Percentiles rank a stretch among this genome's conserved stretches.
Evolutionary conservation across 305 asterid species (phyloP).

Genomic region (Solanum aculeatissimum): DNA sequence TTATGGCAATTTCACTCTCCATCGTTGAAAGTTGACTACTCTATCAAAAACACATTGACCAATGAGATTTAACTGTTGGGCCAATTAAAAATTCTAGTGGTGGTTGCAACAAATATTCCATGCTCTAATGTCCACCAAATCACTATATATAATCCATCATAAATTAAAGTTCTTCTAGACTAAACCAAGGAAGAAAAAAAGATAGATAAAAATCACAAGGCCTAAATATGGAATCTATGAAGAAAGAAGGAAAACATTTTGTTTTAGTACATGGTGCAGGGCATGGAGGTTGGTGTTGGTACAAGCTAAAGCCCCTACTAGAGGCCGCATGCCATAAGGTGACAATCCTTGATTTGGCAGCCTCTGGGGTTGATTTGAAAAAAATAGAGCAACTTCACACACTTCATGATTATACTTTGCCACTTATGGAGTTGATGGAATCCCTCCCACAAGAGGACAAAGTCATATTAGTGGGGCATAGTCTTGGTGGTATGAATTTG

Average conservation of each 20-base stretch:
- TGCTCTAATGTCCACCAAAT: not conserved
- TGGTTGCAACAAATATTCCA: not conserved
- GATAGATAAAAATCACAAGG: not conserved
- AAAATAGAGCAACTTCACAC: slow-evolving; percentile 20
- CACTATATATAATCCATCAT: not conserved
- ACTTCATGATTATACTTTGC: slow-evolving; percentile 34
- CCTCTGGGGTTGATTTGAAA: slow-evolving; percentile 37
- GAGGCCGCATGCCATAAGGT: slow-evolving; percentile 57
- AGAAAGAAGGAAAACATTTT: slow-evolving; percentile 19
- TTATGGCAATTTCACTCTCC: not conserved
- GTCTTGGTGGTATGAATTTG: slow-evolving; percentile 52
- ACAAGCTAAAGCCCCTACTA: slow-evolving; percentile 38
- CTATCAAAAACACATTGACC: too few relatives aligned
- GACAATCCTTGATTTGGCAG: slow-evolving; percentile 48
- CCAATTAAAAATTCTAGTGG: not conserved
- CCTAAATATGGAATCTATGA: slow-evolving; percentile 5
- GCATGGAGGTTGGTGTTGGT: slow-evolving; percentile 75
- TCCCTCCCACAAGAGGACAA: slow-evolving; percentile 25
- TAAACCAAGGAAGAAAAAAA: not conserved
- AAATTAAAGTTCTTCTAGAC: not conserved
- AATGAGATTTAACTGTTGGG: not conserved
- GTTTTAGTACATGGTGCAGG: slow-evolving; percentile 61
- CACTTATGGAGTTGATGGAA: slow-evolving; percentile 41
- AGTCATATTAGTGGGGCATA: slow-evolving; percentile 58
- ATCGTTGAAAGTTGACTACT: not conserved